phyloP scores from a whole-genome alignment of 2,329 filamentous ascomycete species.

The Ceratocystis colombiana region DNA sequence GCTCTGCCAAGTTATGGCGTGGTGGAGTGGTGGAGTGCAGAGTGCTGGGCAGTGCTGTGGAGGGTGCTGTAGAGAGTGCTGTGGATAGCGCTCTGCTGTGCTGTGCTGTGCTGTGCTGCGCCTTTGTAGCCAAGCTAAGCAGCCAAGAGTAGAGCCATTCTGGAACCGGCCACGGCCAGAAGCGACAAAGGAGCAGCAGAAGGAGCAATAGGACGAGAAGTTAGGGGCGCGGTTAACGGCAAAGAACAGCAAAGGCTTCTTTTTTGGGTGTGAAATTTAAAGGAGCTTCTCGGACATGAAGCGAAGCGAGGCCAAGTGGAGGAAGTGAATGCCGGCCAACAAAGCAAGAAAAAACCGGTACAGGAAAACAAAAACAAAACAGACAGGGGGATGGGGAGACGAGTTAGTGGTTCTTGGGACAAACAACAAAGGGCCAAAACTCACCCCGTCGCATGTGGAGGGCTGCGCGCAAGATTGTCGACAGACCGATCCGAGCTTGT shows the following conservation, averaged over 20 bases:
- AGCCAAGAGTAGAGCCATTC: neutral
- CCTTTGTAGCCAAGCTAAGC: neutral
- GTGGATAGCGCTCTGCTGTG: neutral
- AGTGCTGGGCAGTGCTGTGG: too few relatives aligned
- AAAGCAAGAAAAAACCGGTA: neutral
- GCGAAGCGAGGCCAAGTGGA: neutral
- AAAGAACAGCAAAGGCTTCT: neutral
- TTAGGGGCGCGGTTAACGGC: neutral
- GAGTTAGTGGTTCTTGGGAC: conserved; percentile 1
- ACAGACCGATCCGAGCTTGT: conserved; percentile 64
- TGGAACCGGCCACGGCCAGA: conserved; percentile 21
- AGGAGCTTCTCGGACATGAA: neutral
- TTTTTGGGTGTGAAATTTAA: neutral
- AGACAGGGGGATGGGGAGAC: conserved; percentile 18
- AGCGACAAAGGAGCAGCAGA: neutral
- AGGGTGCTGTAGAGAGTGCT: too few relatives aligned
- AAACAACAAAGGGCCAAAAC: conserved; percentile 30
- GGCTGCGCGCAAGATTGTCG: conserved; percentile 61
- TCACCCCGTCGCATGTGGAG: conserved; percentile 59
- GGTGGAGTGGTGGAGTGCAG: too few relatives aligned
- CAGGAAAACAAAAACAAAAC: conserved; percentile 22
- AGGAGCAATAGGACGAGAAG: neutral
- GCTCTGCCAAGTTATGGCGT: neutral
- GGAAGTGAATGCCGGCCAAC: neutral
- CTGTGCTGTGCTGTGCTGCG: neutral